Percentiles rank a stretch among this genome's conserved stretches.
Evolutionary conservation across 495 filamentous ascomycete genomes (phyloP).

Genomic region (Pyronema domesticum): DNA sequence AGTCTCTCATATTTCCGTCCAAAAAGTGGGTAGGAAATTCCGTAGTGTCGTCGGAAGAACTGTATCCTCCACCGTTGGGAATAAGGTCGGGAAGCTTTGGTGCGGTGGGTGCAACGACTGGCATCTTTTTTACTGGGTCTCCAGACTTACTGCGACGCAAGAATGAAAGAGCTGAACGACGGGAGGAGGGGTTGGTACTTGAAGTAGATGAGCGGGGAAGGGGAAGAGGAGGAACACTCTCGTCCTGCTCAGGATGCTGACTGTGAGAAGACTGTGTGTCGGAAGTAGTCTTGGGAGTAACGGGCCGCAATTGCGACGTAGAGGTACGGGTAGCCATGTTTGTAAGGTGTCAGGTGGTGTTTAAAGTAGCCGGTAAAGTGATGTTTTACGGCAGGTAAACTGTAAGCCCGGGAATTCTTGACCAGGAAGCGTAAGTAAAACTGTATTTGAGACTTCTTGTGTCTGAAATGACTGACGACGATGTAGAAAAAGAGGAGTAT

Average conservation of each 20-base stretch:
- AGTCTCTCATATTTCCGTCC: slow-evolving; percentile 50
- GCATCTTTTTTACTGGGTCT: slow-evolving; percentile 50
- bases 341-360: background rate
- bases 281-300: background rate
- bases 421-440: too few species aligned
- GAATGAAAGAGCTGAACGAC: slow-evolving; percentile 31
- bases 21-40: slow-evolving; percentile 34
- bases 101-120: slow-evolving; percentile 33
- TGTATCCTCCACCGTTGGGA: slow-evolving; percentile 27
- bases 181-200: background rate
- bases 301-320: background rate
- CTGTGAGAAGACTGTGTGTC: background rate
- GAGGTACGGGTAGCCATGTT: background rate
- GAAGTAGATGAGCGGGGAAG: background rate
- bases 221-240: background rate
- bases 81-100: slow-evolving; percentile 68
- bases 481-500: too few species aligned
- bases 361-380: too few species aligned
- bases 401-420: too few species aligned
- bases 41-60: slow-evolving; percentile 9
- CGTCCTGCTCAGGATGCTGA: background rate
- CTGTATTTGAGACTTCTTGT: too few species aligned
- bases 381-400: too few species aligned
- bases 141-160: slow-evolving; percentile 69
- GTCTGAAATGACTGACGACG: too few species aligned